Conservation (phyloP, 2,329 filamentous ascomycete species). For the Orbilia javanica region DNA sequence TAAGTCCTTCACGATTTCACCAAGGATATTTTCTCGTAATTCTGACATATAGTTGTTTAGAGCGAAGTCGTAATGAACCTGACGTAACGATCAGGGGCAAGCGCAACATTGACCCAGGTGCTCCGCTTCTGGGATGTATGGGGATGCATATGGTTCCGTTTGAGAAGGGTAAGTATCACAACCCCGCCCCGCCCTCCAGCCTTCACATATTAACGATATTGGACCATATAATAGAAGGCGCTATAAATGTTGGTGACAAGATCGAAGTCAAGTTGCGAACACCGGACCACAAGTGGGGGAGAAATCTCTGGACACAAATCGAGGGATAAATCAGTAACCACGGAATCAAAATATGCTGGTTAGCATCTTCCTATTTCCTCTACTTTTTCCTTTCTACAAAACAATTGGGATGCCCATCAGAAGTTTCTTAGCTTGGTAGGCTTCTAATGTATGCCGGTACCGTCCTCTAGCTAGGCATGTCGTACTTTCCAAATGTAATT, state of each 20-base stretch:
- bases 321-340: not conserved
- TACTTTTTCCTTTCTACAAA: not conserved
- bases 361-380: not conserved
- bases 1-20: not conserved
- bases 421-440: not conserved
- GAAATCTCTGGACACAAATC: conserved; percentile 52
- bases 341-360: not conserved
- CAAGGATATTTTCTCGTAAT: not conserved
- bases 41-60: not conserved
- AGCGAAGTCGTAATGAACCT: conserved; percentile 51
- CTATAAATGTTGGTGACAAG: conserved; percentile 25
- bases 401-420: not conserved
- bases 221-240: conserved; percentile 13
- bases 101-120: conserved; percentile 49
- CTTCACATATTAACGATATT: not conserved
- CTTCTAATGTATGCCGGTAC: not conserved
- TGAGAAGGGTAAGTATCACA: conserved; percentile 23
- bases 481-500: conserved; percentile 47
- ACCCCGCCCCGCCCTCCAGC: not conserved
- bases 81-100: conserved; percentile 45
- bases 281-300: conserved; percentile 39
- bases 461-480: conserved; percentile 27
- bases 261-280: conserved; percentile 42
- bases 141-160: conserved; percentile 56
- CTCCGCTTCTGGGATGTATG: conserved; percentile 49